These are phyloP conservation scores for Trichoderma reesei DNA, from an alignment of 495 filamentous ascomycete species.

Conservation along the genomic window DNA sequence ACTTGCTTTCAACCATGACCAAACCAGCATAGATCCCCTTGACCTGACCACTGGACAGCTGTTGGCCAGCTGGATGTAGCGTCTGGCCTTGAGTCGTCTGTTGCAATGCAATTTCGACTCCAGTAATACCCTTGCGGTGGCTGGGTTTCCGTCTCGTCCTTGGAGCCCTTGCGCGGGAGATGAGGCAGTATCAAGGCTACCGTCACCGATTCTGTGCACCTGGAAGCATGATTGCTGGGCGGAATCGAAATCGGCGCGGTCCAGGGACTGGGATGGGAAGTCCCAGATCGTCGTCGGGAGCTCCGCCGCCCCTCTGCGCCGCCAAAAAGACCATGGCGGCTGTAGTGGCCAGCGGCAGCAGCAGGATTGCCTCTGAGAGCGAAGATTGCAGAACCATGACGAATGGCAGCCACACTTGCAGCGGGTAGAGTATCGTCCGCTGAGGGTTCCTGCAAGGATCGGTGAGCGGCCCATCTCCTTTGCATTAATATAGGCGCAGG, in stretches of 20 bases:
- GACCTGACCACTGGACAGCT: constrained; percentile 29
- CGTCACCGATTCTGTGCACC: neutral
- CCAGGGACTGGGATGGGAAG: constrained; percentile 4
- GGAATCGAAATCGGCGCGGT: neutral
- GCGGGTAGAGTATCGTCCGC: neutral
- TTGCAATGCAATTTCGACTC: neutral
- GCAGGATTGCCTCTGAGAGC: neutral
- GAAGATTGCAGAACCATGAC: neutral
- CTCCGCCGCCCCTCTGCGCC: neutral
- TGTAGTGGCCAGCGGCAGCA: neutral
- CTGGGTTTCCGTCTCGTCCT: neutral
- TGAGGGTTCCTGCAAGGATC: neutral
- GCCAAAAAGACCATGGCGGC: neutral
- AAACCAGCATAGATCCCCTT: constrained; percentile 70
- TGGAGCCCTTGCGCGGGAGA: neutral
- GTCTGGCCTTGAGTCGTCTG: neutral
- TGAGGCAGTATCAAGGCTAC: neutral
- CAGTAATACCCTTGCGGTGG: neutral
- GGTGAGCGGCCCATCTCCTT: neutral
- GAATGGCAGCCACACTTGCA: neutral
- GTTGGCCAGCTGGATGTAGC: neutral
- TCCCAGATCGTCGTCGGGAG: neutral
- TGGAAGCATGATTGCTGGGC: neutral
- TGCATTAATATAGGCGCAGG: neutral
- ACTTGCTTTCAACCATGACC: constrained; percentile 71